Conservation (phyloP, 805 yeast genomes). For the Cyberlindnera veronae region DNA sequence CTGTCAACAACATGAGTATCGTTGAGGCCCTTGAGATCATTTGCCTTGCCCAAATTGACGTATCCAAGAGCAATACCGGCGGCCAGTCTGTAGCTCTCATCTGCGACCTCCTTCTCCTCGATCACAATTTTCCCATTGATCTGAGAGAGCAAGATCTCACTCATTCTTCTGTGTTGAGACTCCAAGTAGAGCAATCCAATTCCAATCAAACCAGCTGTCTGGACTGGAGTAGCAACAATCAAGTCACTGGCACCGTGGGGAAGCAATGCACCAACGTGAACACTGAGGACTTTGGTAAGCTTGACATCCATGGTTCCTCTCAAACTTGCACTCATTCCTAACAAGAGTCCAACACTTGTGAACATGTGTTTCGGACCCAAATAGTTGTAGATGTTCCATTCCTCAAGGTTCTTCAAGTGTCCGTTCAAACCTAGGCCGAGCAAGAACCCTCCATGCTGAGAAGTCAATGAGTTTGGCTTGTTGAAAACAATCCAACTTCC, state of each 20-base stretch:
- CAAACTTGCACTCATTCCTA: slow-evolving; percentile 92
- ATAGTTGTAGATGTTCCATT: slow-evolving; percentile 95
- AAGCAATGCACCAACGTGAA: slow-evolving; percentile 85
- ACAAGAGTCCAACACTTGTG: slow-evolving; percentile 79
- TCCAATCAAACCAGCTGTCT: slow-evolving; percentile 88
- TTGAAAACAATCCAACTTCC: slow-evolving; percentile 94
- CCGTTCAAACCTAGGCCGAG: slow-evolving; percentile 91
- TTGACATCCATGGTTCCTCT: slow-evolving; percentile 81
- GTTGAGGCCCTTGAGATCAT: slow-evolving; percentile 50
- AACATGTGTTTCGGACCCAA: slow-evolving; percentile 83
- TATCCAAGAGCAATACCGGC: slow-evolving; percentile 89
- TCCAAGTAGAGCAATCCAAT: slow-evolving; percentile 80
- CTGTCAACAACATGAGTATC: slow-evolving; percentile 64
- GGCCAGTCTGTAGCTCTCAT: slow-evolving; percentile 80
- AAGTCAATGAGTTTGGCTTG: slow-evolving; percentile 55
- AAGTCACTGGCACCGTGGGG: slow-evolving; percentile 91
- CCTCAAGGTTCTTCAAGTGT: slow-evolving; percentile 76
- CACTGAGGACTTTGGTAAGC: slow-evolving; percentile 85
- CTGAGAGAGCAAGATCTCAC: slow-evolving; percentile 72
- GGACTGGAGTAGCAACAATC: slow-evolving; percentile 78
- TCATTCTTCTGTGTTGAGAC: slow-evolving; percentile 81
- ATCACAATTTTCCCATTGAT: slow-evolving; percentile 50
- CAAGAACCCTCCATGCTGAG: slow-evolving; percentile 94
- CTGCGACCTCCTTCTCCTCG: slow-evolving; percentile 52
- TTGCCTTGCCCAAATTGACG: slow-evolving; percentile 76